Evolutionary conservation across 192 early-diverging fungal genomes (phyloP), one percentile per base, ranked within the genome.

Genomic region (Coemansia sp.): DNA sequence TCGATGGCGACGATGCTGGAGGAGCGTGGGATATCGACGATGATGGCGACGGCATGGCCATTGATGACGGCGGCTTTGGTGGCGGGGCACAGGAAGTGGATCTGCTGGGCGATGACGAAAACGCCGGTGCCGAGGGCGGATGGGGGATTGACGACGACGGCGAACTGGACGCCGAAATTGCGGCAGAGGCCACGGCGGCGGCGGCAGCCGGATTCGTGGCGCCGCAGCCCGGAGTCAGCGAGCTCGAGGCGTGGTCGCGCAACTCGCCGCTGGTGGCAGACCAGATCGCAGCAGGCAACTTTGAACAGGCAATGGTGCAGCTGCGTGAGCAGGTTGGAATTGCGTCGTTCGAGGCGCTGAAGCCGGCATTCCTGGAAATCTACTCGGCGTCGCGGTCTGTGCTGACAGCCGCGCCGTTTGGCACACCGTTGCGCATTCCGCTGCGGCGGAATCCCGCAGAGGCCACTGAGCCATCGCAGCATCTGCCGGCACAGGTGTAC

Each of bases 221-320:
- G 3, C 92, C 92, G 8, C 78, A 82, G 31, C 70, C 84, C 7
- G 94, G 93, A 9, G 74, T 80, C 6, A 76, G 63, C 49, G 81
- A 91, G 51, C 73, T 66, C 9, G 84, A 86, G 10, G 32, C 77
- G 9, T 96, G 92, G 91, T 75, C 80, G 34, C 85, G 86, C 46
- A 93, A 88, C 71, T 96, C 94, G 5, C 69, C 72, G 17, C 71
- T 91, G 44, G 89, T 93, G 11, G 89, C 81, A 0, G 94, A 99
- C 65, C 93, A 96, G 56, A 82, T 95, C 59, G 91, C 92, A 0
- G 94, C 94, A 10, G 96, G 96, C 32, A 84, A 87, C 18, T 97
- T 95, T 63, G 94, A 95, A 51, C 84, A 81, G 22, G 96, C 94
- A 2, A 96, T 99, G 90, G 81, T 88, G 84, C 64, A 94, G 30